Evolutionary conservation across 2,329 filamentous ascomycete species (phyloP).

Genomic region (Lecanosticta acicola): DNA sequence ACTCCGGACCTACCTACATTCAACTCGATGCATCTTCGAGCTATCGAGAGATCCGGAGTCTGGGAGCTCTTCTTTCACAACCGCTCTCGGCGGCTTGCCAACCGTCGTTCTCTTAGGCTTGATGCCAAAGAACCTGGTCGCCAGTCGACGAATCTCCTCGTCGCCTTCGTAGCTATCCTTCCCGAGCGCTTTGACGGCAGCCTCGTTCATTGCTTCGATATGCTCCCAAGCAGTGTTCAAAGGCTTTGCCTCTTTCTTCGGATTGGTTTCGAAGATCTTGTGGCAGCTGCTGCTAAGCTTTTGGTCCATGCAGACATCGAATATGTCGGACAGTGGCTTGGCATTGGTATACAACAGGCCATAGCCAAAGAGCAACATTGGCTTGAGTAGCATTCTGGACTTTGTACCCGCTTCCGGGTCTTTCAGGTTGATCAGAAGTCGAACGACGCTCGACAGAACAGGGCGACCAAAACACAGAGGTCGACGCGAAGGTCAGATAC

Average conservation of each 20-base stretch:
- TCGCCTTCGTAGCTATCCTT: conserved; percentile 3
- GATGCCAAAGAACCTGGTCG: conserved; percentile 12
- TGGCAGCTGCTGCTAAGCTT: not conserved
- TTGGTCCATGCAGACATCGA: conserved; percentile 1
- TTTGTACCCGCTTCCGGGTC: too few relatives aligned
- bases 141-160: conserved; percentile 5
- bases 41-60: not conserved
- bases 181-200: conserved; percentile 1
- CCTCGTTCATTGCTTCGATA: conserved; percentile 3
- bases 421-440: too few relatives aligned
- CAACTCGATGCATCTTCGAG: not conserved
- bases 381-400: too few relatives aligned
- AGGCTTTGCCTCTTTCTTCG: not conserved
- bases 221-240: conserved; percentile 1
- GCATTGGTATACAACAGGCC: too few relatives aligned
- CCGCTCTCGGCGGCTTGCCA: not conserved
- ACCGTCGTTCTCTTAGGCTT: conserved; percentile 3
- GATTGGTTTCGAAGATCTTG: not conserved
- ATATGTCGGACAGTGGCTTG: too few relatives aligned
- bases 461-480: too few relatives aligned
- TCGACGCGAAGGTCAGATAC: too few relatives aligned
- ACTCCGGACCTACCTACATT: not conserved
- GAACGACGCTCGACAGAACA: too few relatives aligned
- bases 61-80: not conserved
- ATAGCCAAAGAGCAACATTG: too few relatives aligned